Base-by-base conservation (phyloP, 129 eudicot species). In the Lonicera japonica region DNA sequence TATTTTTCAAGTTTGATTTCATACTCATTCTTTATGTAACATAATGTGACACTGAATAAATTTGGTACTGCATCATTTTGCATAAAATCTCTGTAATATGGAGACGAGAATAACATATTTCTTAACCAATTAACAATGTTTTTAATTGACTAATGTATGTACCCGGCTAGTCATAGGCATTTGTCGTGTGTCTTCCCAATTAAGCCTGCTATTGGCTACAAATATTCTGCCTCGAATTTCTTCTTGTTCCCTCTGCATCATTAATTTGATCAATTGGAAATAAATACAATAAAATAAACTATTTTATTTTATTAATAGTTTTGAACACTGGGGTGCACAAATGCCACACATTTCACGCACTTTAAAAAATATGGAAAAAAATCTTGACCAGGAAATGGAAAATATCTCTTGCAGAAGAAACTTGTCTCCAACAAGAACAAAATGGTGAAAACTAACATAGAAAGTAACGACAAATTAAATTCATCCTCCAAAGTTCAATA, bases 151-250 rank as follows among this genome's bases (percentile, higher is more conserved):
- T 29, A 29, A 2, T 29, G 2, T 29, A 29, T 29, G 11, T 87
- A 87, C 97, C 82, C 92, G 80, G 46, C 40, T 81, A 11, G 95
- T 86, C 53, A 80, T 66, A 0, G 79, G 76, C 97, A 90, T 90
- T 3, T 64, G 61, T 68, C 86, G 66, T 0, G 95, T 90, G 59
- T 90, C 95, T 0, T 83, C 95, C 97, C 97, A 90, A 11, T 85
- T 81, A 17, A 90, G 72, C 25, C 83, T 68, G 1, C 88, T 74
- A 9, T 77, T 75, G 34, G 56, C 92, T 60, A 76, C 68, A 29
- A 56, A 20, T 65, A 48, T 58, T 53, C 43, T 65, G 60, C 73
- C 23, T 47, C 74, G 64, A 60, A 86, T 79, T 39, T 63, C 81
- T 63, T 86, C 89, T 81, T 90, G 97, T 79, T 90, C 97, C 63